Percentiles rank a stretch among this genome's conserved stretches.
phyloP scores from a whole-genome alignment of 257 asterid species.

The Craterostigma plantagineum region DNA sequence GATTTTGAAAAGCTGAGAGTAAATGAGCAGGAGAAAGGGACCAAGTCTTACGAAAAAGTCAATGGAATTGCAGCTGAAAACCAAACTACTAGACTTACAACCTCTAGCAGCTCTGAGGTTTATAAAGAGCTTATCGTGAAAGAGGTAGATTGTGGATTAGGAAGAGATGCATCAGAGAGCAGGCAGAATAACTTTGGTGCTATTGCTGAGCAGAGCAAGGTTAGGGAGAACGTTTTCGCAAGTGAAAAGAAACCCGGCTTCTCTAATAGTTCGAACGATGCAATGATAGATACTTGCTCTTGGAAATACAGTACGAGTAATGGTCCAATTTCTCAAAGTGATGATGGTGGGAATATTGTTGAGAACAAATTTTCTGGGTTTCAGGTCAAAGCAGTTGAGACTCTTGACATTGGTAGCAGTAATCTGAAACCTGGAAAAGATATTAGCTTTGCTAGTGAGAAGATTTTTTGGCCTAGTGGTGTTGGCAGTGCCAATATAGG shows the following conservation, averaged over 20 bases:
- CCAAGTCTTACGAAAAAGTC: conserved; percentile 26
- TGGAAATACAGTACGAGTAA: conserved; percentile 33
- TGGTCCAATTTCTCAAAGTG: conserved; percentile 30
- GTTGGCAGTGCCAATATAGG: conserved; percentile 25
- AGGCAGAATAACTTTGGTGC: conserved; percentile 33
- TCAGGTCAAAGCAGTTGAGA: conserved; percentile 29
- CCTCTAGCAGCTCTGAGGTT: conserved; percentile 21
- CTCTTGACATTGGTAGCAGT: conserved; percentile 21
- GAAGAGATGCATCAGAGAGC: conserved; percentile 33
- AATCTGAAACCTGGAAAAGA: conserved; percentile 26
- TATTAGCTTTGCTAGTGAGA: conserved; percentile 27
- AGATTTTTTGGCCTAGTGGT: conserved; percentile 36
- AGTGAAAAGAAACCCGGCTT: conserved; percentile 42
- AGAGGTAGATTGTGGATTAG: conserved; percentile 67
- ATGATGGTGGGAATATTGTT: conserved; percentile 19
- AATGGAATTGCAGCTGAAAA: conserved; percentile 31
- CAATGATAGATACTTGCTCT: conserved; percentile 45
- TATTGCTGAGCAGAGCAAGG: conserved; percentile 30
- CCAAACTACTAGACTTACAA: conserved; percentile 11
- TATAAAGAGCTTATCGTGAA: conserved; percentile 77
- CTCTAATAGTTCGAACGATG: conserved; percentile 42
- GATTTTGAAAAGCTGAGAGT: conserved; percentile 41
- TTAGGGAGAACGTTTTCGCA: conserved; percentile 26
- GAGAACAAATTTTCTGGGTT: conserved; percentile 32
- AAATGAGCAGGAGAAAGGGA: conserved; percentile 33